Percentiles rank a stretch among this genome's conserved stretches.
phyloP scores from a whole-genome alignment of 495 filamentous ascomycete genomes.

The Annulohypoxylon nitens region DNA sequence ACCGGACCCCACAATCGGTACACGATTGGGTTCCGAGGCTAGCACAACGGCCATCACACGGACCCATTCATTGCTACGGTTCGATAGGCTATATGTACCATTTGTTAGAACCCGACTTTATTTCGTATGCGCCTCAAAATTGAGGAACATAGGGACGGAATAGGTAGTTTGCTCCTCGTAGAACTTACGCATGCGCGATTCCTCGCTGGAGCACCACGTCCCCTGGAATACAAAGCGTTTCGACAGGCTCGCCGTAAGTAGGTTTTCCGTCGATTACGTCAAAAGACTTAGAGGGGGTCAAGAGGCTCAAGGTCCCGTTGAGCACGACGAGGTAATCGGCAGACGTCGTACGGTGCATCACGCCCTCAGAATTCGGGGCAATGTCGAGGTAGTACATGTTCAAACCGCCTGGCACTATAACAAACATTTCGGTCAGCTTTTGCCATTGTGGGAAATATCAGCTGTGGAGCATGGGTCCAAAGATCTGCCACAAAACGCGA shows the following conservation, averaged over 20 bases:
- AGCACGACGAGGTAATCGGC: conserved; percentile 48
- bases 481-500: conserved; percentile 10
- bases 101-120: conserved; percentile 16
- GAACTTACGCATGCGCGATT: conserved; percentile 51
- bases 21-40: conserved; percentile 38
- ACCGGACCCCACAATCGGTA: conserved; percentile 24
- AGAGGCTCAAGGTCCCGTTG: conserved; percentile 40
- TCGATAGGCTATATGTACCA: conserved; percentile 39
- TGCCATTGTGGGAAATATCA: conserved; percentile 26
- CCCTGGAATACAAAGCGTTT: conserved; percentile 42
- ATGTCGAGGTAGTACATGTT: conserved; percentile 50
- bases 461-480: conserved; percentile 13
- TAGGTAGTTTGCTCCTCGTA: conserved; percentile 5
- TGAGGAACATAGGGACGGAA: background rate
- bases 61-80: conserved; percentile 46
- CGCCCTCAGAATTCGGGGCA: conserved; percentile 43
- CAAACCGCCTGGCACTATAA: conserved; percentile 44
- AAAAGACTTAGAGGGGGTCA: conserved; percentile 42
- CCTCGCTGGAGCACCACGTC: conserved; percentile 49
- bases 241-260: conserved; percentile 42
- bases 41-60: conserved; percentile 35
- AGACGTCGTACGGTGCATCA: conserved; percentile 49
- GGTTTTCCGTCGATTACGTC: conserved; percentile 32
- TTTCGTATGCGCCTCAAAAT: background rate
- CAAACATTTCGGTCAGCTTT: conserved; percentile 32